phyloP scores from a whole-genome alignment of 75 land plant species.

The Ceratopteris richardii region DNA sequence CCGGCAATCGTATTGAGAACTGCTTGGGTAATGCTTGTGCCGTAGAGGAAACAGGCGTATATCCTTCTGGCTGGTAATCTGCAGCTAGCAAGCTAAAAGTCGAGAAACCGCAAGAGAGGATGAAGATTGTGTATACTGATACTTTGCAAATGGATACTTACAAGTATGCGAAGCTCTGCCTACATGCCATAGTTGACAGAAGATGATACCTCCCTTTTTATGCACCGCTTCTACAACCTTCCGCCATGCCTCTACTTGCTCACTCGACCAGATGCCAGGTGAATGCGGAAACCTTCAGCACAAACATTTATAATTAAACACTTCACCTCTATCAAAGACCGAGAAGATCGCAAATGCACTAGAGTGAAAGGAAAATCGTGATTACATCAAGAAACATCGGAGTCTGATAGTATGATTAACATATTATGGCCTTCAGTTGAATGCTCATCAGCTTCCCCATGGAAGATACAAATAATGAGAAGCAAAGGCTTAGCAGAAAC shows the following conservation, averaged over 20 bases:
- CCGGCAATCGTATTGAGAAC: too few relatives aligned
- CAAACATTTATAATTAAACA: too few relatives aligned
- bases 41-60: conserved; percentile 62
- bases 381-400: neutral
- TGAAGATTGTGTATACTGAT: neutral
- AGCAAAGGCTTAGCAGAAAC: too few relatives aligned
- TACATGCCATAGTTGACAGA: conserved; percentile 79
- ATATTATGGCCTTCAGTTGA: too few relatives aligned
- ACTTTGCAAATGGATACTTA: neutral
- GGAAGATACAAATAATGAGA: too few relatives aligned
- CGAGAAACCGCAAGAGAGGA: neutral
- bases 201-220: conserved; percentile 53
- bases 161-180: conserved; percentile 59
- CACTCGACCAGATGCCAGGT: conserved; percentile 57
- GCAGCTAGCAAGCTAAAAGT: neutral
- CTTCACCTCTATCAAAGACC: too few relatives aligned
- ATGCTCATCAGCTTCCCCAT: too few relatives aligned
- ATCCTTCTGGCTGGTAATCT: conserved; percentile 70
- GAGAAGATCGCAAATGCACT: neutral
- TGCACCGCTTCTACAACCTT: conserved; percentile 66
- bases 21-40: conserved; percentile 37
- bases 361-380: neutral
- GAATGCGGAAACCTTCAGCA: conserved; percentile 53
- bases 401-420: too few relatives aligned
- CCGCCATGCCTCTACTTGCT: conserved; percentile 71